Evolutionary conservation across 2,329 filamentous ascomycete genomes (phyloP).

Genomic region (Pestalotiopsis sp.): DNA sequence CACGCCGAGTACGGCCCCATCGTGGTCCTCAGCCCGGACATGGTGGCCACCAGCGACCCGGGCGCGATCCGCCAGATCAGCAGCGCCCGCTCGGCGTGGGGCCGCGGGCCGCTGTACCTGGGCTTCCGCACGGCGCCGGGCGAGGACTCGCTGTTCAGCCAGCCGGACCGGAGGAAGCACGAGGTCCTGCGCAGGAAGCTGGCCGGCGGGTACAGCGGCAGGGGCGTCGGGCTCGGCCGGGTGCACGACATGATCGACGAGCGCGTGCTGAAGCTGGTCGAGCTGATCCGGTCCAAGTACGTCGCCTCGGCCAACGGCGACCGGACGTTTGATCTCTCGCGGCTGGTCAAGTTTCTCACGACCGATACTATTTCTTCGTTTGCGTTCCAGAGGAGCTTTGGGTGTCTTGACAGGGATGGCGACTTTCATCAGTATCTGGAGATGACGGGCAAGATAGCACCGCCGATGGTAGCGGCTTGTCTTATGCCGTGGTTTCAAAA

Average conservation of each 20-base stretch:
- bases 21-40: neutral
- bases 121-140: neutral
- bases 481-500: too few relatives aligned
- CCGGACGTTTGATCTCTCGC: slow-evolving; percentile 49
- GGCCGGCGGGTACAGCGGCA: slow-evolving; percentile 45
- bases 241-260: slow-evolving; percentile 52
- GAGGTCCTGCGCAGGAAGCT: slow-evolving; percentile 44
- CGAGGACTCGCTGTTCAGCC: slow-evolving; percentile 7
- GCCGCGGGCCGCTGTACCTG: neutral
- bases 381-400: too few relatives aligned
- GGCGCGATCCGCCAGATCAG: neutral
- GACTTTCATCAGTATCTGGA: too few relatives aligned
- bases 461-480: too few relatives aligned
- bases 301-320: slow-evolving; percentile 31
- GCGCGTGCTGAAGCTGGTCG: slow-evolving; percentile 45
- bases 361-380: slow-evolving; percentile 38
- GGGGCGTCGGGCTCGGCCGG: slow-evolving; percentile 45
- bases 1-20: slow-evolving; percentile 16
- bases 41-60: neutral
- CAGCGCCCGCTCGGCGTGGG: neutral
- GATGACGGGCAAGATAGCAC: too few relatives aligned
- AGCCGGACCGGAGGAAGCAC: slow-evolving; percentile 48
- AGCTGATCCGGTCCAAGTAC: slow-evolving; percentile 44
- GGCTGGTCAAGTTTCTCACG: slow-evolving; percentile 52
- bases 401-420: too few relatives aligned